A percentile compares a stretch with the other conserved stretches of the same genome.
phyloP scores from a whole-genome alignment of 495 filamentous ascomycete species.

The Neurospora intermedia region DNA sequence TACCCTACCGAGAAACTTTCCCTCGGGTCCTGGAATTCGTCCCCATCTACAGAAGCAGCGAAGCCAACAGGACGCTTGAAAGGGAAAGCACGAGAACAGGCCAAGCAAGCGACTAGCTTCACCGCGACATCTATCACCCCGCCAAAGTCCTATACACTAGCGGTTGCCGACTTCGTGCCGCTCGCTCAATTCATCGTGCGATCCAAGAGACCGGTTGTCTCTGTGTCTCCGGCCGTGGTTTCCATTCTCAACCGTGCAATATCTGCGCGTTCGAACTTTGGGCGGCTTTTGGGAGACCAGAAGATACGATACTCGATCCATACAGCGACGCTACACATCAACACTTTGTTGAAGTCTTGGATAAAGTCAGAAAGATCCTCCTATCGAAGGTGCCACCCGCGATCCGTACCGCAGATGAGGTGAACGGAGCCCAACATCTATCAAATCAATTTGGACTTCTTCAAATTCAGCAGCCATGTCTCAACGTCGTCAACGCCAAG shows the following conservation, averaged over 20 bases:
- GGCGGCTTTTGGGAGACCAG: conserved; percentile 5
- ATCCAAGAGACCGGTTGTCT: conserved; percentile 7
- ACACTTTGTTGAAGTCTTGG: conserved; percentile 26
- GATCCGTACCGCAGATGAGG: background rate
- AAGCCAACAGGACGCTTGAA: conserved; percentile 15
- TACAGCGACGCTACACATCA: conserved; percentile 18
- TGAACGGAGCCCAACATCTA: background rate
- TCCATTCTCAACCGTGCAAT: conserved; percentile 19
- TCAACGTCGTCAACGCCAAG: background rate
- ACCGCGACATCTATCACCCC: background rate
- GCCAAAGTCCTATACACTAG: conserved; percentile 22
- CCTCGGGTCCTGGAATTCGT: background rate
- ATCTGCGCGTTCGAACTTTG: conserved; percentile 9
- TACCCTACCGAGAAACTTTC: conserved; percentile 12
- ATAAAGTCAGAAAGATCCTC: conserved; percentile 22
- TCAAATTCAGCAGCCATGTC: background rate
- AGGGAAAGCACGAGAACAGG: conserved; percentile 17
- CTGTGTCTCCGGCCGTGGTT: conserved; percentile 14
- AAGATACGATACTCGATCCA: background rate
- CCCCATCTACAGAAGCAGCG: background rate
- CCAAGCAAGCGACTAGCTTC: conserved; percentile 7
- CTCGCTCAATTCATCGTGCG: conserved; percentile 27
- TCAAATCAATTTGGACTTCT: background rate
- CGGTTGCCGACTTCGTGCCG: conserved; percentile 27
- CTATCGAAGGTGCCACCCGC: conserved; percentile 2